Percentiles rank a stretch among this genome's conserved stretches.
phyloP scores from a whole-genome alignment of 176 grass and related monocot genomes.

The Zoysia japonica region DNA sequence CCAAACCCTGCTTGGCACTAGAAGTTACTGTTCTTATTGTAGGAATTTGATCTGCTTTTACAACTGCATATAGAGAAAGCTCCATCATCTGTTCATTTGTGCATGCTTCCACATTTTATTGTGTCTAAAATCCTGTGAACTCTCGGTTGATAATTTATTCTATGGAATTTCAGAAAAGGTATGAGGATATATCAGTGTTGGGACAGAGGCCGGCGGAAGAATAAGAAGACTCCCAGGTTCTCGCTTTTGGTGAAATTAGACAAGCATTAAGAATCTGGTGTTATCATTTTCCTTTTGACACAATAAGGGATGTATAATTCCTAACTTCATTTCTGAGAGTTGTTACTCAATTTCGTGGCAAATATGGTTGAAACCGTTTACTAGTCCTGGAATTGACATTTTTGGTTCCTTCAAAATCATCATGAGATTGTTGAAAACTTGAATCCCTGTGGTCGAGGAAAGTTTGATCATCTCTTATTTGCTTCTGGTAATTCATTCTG shows the following conservation, averaged over 20 bases:
- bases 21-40: background rate
- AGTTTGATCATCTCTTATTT: background rate
- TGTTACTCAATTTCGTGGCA: slow-evolving; percentile 18
- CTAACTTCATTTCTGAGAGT: slow-evolving; percentile 3
- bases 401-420: background rate
- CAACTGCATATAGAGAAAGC: background rate
- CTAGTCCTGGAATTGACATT: slow-evolving; percentile 10
- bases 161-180: slow-evolving; percentile 58
- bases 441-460: background rate
- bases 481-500: too few species aligned
- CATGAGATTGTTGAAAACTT: too few species aligned
- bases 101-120: background rate
- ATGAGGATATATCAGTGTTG: slow-evolving; percentile 75
- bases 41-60: background rate
- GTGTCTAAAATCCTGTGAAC: background rate
- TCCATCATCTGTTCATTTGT: background rate
- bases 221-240: slow-evolving; percentile 18
- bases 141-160: too few species aligned
- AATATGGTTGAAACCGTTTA: slow-evolving; percentile 14
- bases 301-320: slow-evolving; percentile 44
- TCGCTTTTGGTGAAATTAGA: slow-evolving; percentile 20
- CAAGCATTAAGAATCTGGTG: background rate
- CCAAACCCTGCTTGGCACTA: background rate
- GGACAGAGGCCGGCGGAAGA: slow-evolving; percentile 82
- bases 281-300: slow-evolving; percentile 32